These are phyloP conservation scores for Yamadazyma philogaea DNA, from an alignment of 805 yeast genomes.

Conservation along the genomic window DNA sequence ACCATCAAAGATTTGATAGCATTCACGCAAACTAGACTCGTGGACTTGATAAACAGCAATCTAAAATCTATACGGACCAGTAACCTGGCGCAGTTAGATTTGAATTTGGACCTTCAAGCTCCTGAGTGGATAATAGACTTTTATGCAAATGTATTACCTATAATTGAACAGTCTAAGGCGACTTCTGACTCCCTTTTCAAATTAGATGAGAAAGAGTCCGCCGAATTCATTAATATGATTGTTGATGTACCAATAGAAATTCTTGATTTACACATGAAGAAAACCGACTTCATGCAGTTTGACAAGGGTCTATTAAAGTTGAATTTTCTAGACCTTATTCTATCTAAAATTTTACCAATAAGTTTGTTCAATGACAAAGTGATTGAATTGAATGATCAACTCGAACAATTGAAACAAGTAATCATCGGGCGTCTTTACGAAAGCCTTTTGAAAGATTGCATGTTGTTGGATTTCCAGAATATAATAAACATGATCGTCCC, in stretches of 20 bases:
- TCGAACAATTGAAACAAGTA: constrained; percentile 34
- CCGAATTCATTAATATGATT: constrained; percentile 37
- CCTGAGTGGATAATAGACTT: constrained; percentile 83
- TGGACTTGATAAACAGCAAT: constrained; percentile 24
- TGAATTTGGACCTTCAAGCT: constrained; percentile 59
- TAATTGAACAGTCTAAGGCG: constrained; percentile 43
- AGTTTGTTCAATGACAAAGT: constrained; percentile 37
- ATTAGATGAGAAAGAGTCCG: constrained; percentile 32
- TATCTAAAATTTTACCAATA: constrained; percentile 51
- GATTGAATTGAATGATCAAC: constrained; percentile 29
- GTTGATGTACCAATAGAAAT: constrained; percentile 47
- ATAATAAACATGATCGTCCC: constrained; percentile 72
- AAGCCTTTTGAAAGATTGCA: constrained; percentile 48
- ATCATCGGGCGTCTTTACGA: constrained; percentile 47
- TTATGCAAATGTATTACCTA: constrained; percentile 54
- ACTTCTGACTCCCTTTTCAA: constrained; percentile 40
- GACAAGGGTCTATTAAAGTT: constrained; percentile 46
- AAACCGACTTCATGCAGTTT: constrained; percentile 25
- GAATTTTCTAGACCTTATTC: constrained; percentile 60
- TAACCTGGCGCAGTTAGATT: constrained; percentile 39
- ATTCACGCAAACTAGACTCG: constrained; percentile 26
- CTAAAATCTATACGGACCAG: constrained; percentile 32
- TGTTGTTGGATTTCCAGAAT: constrained; percentile 57
- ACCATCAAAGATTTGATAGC: constrained; percentile 24
- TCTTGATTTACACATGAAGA: constrained; percentile 30